Conservation (phyloP, 2,329 filamentous ascomycete genomes). For the Arachnomyces sp. region DNA sequence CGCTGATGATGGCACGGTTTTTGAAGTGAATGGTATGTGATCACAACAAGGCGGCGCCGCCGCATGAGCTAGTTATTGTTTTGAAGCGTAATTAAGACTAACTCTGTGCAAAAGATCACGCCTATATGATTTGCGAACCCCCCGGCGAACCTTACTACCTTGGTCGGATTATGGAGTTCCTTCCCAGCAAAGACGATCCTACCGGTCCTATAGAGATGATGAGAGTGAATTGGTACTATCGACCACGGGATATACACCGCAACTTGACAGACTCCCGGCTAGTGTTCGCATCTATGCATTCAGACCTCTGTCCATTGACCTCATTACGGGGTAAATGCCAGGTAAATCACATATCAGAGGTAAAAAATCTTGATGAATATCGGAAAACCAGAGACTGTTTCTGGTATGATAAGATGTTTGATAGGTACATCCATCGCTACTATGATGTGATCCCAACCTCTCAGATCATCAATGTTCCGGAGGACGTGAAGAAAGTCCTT, state of each 20-base stretch:
- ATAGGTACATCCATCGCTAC: slow-evolving; percentile 95
- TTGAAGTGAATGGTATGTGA: slow-evolving; percentile 75
- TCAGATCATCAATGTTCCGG: slow-evolving; percentile 91
- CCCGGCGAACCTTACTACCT: slow-evolving; percentile 97
- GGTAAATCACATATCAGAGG: slow-evolving; percentile 82
- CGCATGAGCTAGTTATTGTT: no score
- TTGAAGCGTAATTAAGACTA: no score
- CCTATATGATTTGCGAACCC: slow-evolving; percentile 94
- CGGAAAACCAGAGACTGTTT: slow-evolving; percentile 80
- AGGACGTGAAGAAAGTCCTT: slow-evolving; percentile 88
- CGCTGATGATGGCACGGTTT: slow-evolving; percentile 81
- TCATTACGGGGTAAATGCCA: slow-evolving; percentile 89
- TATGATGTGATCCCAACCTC: slow-evolving; percentile 93
- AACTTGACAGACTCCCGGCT: slow-evolving; percentile 85
- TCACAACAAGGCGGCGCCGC: no score
- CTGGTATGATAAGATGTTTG: slow-evolving; percentile 96
- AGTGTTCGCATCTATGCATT: slow-evolving; percentile 97
- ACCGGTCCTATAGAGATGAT: slow-evolving; percentile 72
- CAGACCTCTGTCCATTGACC: slow-evolving; percentile 86
- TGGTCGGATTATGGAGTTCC: slow-evolving; percentile 95
- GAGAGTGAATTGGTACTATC: slow-evolving; percentile 97
- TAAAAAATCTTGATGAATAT: slow-evolving; percentile 72
- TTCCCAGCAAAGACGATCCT: slow-evolving; percentile 70
- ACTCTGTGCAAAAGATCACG: slow-evolving; percentile 54
- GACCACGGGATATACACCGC: slow-evolving; percentile 89